Evolutionary conservation across 2,329 filamentous ascomycete genomes (phyloP).

Genomic region (Stemphylium beticola): DNA sequence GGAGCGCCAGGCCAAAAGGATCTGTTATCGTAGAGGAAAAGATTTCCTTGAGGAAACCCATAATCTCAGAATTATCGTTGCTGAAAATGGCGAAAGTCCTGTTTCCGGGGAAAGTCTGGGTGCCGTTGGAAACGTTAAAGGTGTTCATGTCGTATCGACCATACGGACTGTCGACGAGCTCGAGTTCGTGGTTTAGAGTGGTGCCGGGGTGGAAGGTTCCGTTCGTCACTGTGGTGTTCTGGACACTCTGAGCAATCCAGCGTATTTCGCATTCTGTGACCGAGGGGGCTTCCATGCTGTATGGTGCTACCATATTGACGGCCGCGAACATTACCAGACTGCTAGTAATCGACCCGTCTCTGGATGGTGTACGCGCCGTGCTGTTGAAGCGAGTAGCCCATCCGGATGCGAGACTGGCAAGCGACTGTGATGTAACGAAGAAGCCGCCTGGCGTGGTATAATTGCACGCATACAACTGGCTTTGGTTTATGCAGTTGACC

Average conservation of each 20-base stretch:
- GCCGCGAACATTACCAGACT: not conserved
- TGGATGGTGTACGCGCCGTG: not conserved
- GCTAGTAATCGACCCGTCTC: not conserved
- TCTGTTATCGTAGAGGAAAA: not conserved
- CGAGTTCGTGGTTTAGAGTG: not conserved
- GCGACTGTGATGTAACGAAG: not conserved
- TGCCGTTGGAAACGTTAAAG: not conserved
- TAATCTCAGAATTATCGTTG: not conserved
- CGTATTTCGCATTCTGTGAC: not conserved
- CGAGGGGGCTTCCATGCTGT: not conserved
- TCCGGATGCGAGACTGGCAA: not conserved
- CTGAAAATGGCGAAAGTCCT: not conserved
- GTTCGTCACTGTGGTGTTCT: not conserved
- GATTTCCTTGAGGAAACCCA: not conserved
- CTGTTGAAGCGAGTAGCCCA: not conserved
- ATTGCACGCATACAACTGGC: not conserved
- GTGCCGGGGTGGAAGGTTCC: constrained; percentile 1
- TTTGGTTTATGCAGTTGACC: not conserved
- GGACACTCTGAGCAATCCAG: not conserved
- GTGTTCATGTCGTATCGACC: not conserved
- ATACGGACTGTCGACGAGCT: not conserved
- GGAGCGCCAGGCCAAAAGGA: not conserved
- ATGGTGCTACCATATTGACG: not conserved
- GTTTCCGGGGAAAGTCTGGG: not conserved
- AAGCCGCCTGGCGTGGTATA: not conserved